Percentiles rank a stretch among this genome's conserved stretches.
Evolutionary conservation across 2,329 filamentous ascomycete genomes (phyloP).

Genomic region (Zymoseptoria crescenta): DNA sequence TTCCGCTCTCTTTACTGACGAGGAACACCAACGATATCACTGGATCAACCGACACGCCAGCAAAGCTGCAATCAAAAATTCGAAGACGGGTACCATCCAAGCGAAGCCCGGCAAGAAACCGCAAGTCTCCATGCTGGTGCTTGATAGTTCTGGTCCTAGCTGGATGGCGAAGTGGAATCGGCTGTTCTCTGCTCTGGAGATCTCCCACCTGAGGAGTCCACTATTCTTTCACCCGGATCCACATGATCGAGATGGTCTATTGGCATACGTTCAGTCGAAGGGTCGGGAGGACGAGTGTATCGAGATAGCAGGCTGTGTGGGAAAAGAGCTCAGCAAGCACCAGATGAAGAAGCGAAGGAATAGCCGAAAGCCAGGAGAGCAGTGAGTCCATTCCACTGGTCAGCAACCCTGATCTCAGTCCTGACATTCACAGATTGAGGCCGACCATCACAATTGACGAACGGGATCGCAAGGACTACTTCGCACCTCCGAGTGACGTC

Average conservation of each 20-base stretch:
- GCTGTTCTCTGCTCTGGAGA: slow-evolving; percentile 61
- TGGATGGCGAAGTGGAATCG: slow-evolving; percentile 68
- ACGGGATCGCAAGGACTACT: slow-evolving; percentile 42
- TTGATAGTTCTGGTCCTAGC: slow-evolving; percentile 55
- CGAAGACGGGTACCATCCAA: slow-evolving; percentile 35
- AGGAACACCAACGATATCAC: slow-evolving; percentile 73
- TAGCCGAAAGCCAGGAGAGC: slow-evolving; percentile 9
- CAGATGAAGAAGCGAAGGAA: slow-evolving; percentile 55
- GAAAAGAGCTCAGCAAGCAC: slow-evolving; percentile 74
- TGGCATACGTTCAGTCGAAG: slow-evolving; percentile 59
- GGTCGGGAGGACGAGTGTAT: slow-evolving; percentile 55
- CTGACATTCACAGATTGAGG: slow-evolving; percentile 7
- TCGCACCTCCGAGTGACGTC: slow-evolving; percentile 33
- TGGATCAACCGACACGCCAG: slow-evolving; percentile 62
- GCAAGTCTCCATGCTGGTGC: slow-evolving; percentile 48
- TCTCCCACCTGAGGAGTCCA: slow-evolving; percentile 64
- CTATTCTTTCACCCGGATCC: slow-evolving; percentile 82
- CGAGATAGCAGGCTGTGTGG: slow-evolving; percentile 67
- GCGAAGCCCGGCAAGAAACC: slow-evolving; percentile 8
- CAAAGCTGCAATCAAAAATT: slow-evolving; percentile 51
- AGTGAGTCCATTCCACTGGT: slow-evolving; percentile 1
- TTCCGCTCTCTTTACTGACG: slow-evolving; percentile 73
- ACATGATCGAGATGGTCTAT: slow-evolving; percentile 62
- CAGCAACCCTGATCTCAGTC: background rate
- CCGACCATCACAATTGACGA: slow-evolving; percentile 36